Percentiles rank a stretch among this genome's conserved stretches.
These are phyloP conservation scores for Brassica nigra DNA, from an alignment of 345 rosid genomes.

Conservation along the genomic window DNA sequence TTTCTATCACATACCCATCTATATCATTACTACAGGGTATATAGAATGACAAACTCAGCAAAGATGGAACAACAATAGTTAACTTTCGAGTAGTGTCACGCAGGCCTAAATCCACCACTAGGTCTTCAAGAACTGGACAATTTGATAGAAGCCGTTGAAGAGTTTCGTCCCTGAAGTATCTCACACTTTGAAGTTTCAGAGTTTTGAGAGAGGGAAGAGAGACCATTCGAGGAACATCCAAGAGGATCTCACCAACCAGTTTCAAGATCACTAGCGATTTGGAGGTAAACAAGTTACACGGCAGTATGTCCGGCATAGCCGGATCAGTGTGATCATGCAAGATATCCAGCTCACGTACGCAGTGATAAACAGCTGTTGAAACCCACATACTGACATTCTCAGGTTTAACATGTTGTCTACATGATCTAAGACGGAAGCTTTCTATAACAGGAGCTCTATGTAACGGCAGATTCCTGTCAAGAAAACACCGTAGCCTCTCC, in stretches of 20 bases:
- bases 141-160: neutral
- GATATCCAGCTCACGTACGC: neutral
- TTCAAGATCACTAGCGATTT: neutral
- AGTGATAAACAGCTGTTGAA: neutral
- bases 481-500: neutral
- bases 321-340: neutral
- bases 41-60: neutral
- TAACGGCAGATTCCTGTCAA: neutral
- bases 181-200: neutral
- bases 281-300: neutral
- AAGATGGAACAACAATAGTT: conserved; percentile 7
- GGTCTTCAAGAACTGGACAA: neutral
- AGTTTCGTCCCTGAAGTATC: neutral
- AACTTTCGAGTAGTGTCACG: neutral
- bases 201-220: neutral
- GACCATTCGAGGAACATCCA: neutral
- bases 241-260: neutral
- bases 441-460: neutral
- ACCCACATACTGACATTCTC: neutral
- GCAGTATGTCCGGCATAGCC: neutral
- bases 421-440: neutral
- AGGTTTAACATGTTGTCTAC: neutral
- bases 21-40: neutral
- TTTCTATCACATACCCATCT: neutral
- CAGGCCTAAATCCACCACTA: neutral